Evolutionary conservation across 164 flowering plant genomes (phyloP), one percentile per base, ranked within the genome.

Genomic region (Vitis rupestris): DNA sequence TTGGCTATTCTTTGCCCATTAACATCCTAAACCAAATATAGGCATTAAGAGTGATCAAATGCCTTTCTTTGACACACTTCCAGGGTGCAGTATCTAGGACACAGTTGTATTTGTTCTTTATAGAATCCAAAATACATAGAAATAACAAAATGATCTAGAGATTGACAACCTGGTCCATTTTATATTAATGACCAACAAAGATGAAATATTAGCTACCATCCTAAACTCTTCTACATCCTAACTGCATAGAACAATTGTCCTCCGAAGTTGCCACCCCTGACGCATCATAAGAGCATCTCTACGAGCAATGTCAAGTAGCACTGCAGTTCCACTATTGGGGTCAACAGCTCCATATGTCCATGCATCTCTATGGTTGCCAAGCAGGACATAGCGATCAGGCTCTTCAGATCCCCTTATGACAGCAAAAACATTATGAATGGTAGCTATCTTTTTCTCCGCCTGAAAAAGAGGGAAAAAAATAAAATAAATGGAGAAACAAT

Each of bases 171-270:
- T 14, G 31, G 11, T 50, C 19, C 19, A 61, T 30, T 31, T 31
- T 4, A 31, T 31, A 19, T 3, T 63, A 37, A 61, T 4, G 65
- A 66, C 44, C 27, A 30, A 13, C 12, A 16, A 57, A 66, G 53
- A 60, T 17, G 15, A 49, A 74, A 44, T 27, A 80, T 75, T 71
- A 84, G 90, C 72, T 78, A 96, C 99, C 99, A 96, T 91, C 66
- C 99, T 98, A 84, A 93, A 96, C 80, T 96, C 99, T 82, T 96
- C 98, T 0, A 98, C 99, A 87, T 96, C 99, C 99, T 98, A 96
- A 73, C 97, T 96, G 83, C 97, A 88, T 58, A 96, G 85, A 76
- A 93, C 54, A 67, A 96, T 86, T 51, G 95, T 91, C 71, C 98
- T 86, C 61, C 95, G 79, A 59, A 98, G 99, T 6, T 37, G 81